Conservation (phyloP, 2,329 filamentous ascomycete genomes). For the Penicillium sp. region DNA sequence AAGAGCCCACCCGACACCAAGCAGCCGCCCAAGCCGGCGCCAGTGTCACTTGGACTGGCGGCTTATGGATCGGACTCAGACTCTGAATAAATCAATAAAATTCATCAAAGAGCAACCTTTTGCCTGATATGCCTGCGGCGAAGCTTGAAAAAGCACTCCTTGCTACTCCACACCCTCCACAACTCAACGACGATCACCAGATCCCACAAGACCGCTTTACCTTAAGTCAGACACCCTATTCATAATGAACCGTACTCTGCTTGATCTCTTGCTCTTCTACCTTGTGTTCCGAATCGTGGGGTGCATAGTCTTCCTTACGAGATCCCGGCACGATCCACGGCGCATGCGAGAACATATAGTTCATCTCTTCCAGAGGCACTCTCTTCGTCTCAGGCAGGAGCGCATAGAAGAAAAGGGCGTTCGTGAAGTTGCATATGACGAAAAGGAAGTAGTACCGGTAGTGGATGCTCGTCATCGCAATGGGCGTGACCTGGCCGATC, state of each 20-base stretch:
- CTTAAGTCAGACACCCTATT: conserved; percentile 8
- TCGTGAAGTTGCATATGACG: conserved; percentile 65
- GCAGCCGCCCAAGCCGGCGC: conserved; percentile 21
- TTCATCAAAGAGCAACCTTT: neutral
- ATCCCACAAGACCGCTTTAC: neutral
- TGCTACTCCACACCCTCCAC: too few relatives aligned
- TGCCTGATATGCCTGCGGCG: too few relatives aligned
- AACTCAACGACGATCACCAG: too few relatives aligned
- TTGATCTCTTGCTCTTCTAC: conserved; percentile 59
- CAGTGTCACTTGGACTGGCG: conserved; percentile 34
- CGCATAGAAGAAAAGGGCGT: conserved; percentile 65
- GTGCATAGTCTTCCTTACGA: conserved; percentile 53
- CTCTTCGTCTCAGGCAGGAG: conserved; percentile 65
- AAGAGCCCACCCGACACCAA: conserved; percentile 9
- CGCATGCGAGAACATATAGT: conserved; percentile 63
- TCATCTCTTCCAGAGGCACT: conserved; percentile 65
- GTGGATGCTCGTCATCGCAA: conserved; percentile 55
- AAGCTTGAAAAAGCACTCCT: too few relatives aligned
- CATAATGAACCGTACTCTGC: conserved; percentile 22
- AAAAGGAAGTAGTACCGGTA: conserved; percentile 62
- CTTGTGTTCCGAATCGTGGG: conserved; percentile 59
- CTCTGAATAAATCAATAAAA: conserved; percentile 32
- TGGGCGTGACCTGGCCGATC: conserved; percentile 67
- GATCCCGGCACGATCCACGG: conserved; percentile 61
- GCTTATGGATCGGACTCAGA: conserved; percentile 45